Percentiles rank a stretch among this genome's conserved stretches.
phyloP scores from a whole-genome alignment of 2,329 filamentous ascomycete species.

The Grosmannia penicillata region DNA sequence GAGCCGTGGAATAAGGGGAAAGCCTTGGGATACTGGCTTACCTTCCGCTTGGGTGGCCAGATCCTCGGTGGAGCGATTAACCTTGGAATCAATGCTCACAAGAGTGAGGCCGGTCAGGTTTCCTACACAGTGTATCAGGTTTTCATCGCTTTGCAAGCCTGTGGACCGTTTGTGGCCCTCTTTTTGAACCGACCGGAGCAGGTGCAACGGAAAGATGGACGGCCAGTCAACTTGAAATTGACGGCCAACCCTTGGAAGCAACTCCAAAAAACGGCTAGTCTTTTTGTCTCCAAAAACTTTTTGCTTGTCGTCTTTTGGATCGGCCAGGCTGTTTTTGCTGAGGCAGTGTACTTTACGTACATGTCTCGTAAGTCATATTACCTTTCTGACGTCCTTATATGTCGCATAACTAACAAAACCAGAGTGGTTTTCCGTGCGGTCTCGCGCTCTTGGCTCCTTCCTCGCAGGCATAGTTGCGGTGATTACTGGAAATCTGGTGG shows the following conservation, averaged over 20 bases:
- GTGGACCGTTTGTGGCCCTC: conserved; percentile 48
- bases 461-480: conserved; percentile 54
- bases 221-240: conserved; percentile 44
- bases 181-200: conserved; percentile 44
- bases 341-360: conserved; percentile 61
- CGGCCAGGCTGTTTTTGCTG: conserved; percentile 54
- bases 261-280: conserved; percentile 39
- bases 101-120: conserved; percentile 36
- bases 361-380: conserved; percentile 24
- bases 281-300: conserved; percentile 47
- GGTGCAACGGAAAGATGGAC: conserved; percentile 52
- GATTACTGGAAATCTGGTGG: conserved; percentile 49
- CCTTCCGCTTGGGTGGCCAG: conserved; percentile 43
- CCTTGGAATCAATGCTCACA: conserved; percentile 46
- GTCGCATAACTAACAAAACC: neutral
- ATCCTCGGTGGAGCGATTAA: conserved; percentile 61
- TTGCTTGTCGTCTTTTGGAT: conserved; percentile 53
- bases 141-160: conserved; percentile 56
- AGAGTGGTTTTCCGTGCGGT: conserved; percentile 56
- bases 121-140: conserved; percentile 54
- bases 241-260: conserved; percentile 40
- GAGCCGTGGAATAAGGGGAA: conserved; percentile 53
- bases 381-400: neutral
- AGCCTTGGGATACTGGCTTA: conserved; percentile 50
- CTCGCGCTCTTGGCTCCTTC: conserved; percentile 56